Base-by-base conservation (phyloP, 176 grass and related monocot species). In the Eremochloa ophiuroides region DNA sequence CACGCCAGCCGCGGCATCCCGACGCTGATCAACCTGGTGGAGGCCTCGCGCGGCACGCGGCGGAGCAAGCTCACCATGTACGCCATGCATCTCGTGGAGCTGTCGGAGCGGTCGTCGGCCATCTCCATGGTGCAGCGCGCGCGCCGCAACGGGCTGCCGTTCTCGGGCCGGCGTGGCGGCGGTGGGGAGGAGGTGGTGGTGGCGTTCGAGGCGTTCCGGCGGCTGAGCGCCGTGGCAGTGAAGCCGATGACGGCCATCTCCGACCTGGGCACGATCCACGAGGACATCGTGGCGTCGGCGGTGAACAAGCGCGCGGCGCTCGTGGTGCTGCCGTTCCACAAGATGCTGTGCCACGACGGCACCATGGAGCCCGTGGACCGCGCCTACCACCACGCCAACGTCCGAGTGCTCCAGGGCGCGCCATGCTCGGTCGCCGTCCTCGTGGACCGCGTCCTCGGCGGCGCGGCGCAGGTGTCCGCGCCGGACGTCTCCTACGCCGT, bases 71-170 rank as follows among this genome's bases (percentile, higher is more conserved):
- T 93, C n/a, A 71, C 78, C 18, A 66, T 93, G 65, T 93, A 93
- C 84, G 91, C 91, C 26, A 87, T 89, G 87, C 91, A 93, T 60
- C 87, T 93, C 25, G 76, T 87, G n/a, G 91, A 93, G 80, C n/a
- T n/a, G n/a, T n/a, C n/a, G n/a, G n/a, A n/a, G n/a, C n/a, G n/a
- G n/a, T n/a, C n/a, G n/a, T 90, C 91, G 7, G 87, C 81, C 4
- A 88, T 90, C 67, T 37, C 78, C 60, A 90, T 90, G 91, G 91
- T 93, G 58, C 88, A 93, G 64, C 80, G 73, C 17, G 88, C 85
- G 11, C 88, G 85, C 41, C 85, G 81, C 67, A 88, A 93, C 33
- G 91, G 91, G 12, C 9, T 93, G 28, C 91, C 91, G 15, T 90
- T 93, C 81, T 82, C 61, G 23, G 41, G 81, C 69, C 58, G 47